Evolutionary conservation across 2,329 filamentous ascomycete species (phyloP), one percentile per base, ranked within the genome.

Genomic region (Leptographium radiaticola): DNA sequence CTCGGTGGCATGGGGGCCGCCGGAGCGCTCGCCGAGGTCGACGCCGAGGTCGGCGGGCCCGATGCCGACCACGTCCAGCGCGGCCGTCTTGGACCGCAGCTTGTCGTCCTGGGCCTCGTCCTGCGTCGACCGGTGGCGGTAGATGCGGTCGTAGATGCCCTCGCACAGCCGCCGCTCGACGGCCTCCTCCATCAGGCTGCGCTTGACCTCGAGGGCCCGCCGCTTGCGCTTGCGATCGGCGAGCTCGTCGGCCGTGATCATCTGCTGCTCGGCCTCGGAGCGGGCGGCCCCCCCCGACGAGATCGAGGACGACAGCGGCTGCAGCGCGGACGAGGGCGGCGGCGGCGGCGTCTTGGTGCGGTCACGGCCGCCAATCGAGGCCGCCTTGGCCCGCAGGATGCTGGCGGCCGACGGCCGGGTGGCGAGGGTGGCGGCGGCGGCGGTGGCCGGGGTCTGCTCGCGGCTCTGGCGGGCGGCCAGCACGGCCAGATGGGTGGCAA

Each of bases 51-150:
- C 93, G 57, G 81, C 83, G 52, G 93, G 73, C 3, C 89, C 87
- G 63, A 98, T 96, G 1, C 89, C 91, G 18, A 98, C 88, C n/a
- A 98, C 74, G 3, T 86, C 80, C 46, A 98, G 71, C 1, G 93
- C 89, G 20, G 91, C 91, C 1, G 90, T 96, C 63, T 95, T 93
- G 11, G 93, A 98, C 34, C 93, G 81, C 51, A 98, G 74, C 65
- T 95, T 96, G 63, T 95, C 90, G 65, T 98, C 93, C 63, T 91
- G 81, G 13, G 93, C 90, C 68, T 96, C 91, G 64, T 98, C 93
- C 62, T 97, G 84, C 0, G 91, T 95, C 65, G 79, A 93, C 56
- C 86, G 81, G 66, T 98, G 93, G 48, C 89, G 83, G 77, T 91
- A 98, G 65, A 98, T 88, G 59, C 86, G 84, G 55, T 84, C 77